These are phyloP conservation scores for Conticribra weissflogii DNA, from an alignment of 108 stramenopile genomes.

Conservation along the genomic window DNA sequence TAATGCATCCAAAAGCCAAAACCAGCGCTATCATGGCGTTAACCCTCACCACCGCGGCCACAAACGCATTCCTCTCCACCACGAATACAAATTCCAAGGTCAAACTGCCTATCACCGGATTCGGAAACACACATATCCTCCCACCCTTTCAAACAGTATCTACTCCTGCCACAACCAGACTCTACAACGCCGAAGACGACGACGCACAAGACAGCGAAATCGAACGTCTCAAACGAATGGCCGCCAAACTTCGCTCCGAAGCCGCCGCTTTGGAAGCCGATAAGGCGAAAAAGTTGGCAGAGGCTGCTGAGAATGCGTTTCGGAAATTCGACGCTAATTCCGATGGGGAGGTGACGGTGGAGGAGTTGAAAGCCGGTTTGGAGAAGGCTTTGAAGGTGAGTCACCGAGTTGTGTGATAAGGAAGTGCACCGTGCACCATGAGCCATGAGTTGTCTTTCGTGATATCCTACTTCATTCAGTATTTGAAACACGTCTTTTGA, in stretches of 20 bases:
- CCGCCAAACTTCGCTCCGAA: slow-evolving; percentile 81
- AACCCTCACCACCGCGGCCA: too few species aligned
- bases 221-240: slow-evolving; percentile 71
- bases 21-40: too few species aligned
- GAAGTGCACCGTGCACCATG: too few species aligned
- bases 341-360: slow-evolving; percentile 72
- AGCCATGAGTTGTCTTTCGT: too few species aligned
- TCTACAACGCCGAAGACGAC: slow-evolving; percentile 9
- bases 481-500: too few species aligned
- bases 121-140: not conserved
- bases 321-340: slow-evolving; percentile 77
- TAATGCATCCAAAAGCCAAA: too few species aligned
- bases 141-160: not conserved
- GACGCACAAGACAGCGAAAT: slow-evolving; percentile 69
- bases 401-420: too few species aligned
- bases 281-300: slow-evolving; percentile 73
- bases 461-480: too few species aligned
- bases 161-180: not conserved
- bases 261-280: slow-evolving; percentile 81
- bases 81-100: too few species aligned
- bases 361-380: slow-evolving; percentile 78
- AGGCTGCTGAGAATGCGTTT: slow-evolving; percentile 74
- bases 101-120: too few species aligned
- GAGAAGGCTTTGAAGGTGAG: slow-evolving; percentile 75
- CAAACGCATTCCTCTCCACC: too few species aligned